phyloP scores from a whole-genome alignment of 352 stramenopile species.

The Phytophthora macrochlamydospora region DNA sequence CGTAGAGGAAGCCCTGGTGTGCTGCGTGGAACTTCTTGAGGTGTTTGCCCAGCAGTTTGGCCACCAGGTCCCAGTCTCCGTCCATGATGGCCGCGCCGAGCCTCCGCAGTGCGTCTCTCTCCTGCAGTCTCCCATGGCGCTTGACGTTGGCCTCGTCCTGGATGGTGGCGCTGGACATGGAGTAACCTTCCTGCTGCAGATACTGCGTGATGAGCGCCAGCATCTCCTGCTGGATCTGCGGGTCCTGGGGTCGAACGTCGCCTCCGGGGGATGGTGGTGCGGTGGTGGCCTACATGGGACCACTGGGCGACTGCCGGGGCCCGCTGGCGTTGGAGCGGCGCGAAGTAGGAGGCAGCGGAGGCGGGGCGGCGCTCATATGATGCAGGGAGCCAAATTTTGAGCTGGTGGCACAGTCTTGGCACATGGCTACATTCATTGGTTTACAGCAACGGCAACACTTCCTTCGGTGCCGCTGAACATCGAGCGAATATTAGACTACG shows the following conservation, averaged over 20 bases:
- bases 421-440: neutral
- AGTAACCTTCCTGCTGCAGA: conserved; percentile 80
- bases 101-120: conserved; percentile 74
- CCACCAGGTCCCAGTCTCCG: conserved; percentile 86
- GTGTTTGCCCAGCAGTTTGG: conserved; percentile 84
- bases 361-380: conserved; percentile 32
- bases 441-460: conserved; percentile 5
- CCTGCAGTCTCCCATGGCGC: conserved; percentile 68
- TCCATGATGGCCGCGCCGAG: conserved; percentile 80
- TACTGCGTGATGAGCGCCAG: conserved; percentile 89
- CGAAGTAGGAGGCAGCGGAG: conserved; percentile 23
- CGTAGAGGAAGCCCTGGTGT: conserved; percentile 89
- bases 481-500: neutral
- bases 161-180: conserved; percentile 83
- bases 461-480: conserved; percentile 15
- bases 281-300: conserved; percentile 84
- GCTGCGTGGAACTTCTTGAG: conserved; percentile 78
- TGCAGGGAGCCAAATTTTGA: neutral
- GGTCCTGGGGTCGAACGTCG: conserved; percentile 76
- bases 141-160: conserved; percentile 91
- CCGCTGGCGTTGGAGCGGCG: conserved; percentile 18
- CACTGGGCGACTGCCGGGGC: conserved; percentile 38
- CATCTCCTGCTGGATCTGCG: conserved; percentile 86
- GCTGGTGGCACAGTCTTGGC: neutral
- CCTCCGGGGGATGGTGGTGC: conserved; percentile 81